phyloP scores from a whole-genome alignment of 495 filamentous ascomycete species.

The Pseudevernia furfuracea region DNA sequence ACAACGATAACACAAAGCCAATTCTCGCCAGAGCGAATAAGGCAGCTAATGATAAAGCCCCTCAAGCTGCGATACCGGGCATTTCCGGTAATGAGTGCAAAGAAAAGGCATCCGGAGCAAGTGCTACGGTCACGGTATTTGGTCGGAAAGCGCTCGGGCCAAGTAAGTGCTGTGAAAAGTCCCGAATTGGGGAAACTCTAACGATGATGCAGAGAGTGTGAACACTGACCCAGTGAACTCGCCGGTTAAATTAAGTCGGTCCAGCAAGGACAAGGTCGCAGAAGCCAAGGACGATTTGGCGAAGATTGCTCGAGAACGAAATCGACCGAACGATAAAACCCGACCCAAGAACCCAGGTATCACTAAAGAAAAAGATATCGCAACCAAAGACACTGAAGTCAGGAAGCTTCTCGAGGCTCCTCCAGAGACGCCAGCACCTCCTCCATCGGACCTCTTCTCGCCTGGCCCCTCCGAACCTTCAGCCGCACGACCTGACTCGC shows the following conservation, averaged over 20 bases:
- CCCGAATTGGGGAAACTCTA: constrained; percentile 17
- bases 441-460: constrained; percentile 30
- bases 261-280: constrained; percentile 19
- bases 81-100: background rate
- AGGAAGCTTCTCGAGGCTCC: constrained; percentile 8
- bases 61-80: constrained; percentile 6
- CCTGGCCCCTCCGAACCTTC: constrained; percentile 33
- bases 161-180: constrained; percentile 40
- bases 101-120: constrained; percentile 22
- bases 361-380: background rate
- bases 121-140: constrained; percentile 19
- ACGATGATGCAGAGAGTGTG: constrained; percentile 42
- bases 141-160: constrained; percentile 50
- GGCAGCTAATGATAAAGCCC: background rate
- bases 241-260: constrained; percentile 31
- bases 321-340: constrained; percentile 13
- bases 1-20: background rate
- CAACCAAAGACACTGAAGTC: background rate
- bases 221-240: constrained; percentile 42
- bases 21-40: constrained; percentile 10
- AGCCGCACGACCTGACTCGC: constrained; percentile 30
- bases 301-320: constrained; percentile 19
- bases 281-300: constrained; percentile 20
- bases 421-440: constrained; percentile 27
- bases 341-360: background rate